Evolutionary conservation across 2,329 filamentous ascomycete species (phyloP).

Genomic region (Penicillium thymicola): DNA sequence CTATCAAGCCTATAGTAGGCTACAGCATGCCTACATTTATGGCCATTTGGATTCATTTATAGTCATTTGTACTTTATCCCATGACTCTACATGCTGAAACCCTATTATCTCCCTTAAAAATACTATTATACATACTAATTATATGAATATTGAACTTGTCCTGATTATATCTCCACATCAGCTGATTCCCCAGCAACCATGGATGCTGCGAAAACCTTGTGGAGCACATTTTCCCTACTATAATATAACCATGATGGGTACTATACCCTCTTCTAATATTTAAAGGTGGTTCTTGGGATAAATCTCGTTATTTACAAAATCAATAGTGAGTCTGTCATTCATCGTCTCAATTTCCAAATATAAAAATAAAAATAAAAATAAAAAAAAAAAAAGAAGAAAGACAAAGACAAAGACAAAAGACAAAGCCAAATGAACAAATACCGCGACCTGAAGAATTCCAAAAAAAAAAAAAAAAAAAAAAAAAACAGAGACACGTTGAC

Average conservation of each 20-base stretch:
- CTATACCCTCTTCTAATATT: neutral
- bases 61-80: neutral
- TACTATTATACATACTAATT: neutral
- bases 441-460: neutral
- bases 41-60: slow-evolving; percentile 3
- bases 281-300: neutral
- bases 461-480: too few species aligned
- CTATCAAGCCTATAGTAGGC: neutral
- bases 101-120: neutral
- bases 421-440: too few species aligned
- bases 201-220: slow-evolving; percentile 13
- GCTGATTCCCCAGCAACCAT: slow-evolving; percentile 19
- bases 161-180: slow-evolving; percentile 15
- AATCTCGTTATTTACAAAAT: neutral
- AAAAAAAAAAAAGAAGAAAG: too few species aligned
- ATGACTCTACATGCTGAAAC: neutral
- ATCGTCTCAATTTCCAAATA: neutral
- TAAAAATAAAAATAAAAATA: too few species aligned
- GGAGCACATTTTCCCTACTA: slow-evolving; percentile 5
- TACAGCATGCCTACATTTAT: neutral
- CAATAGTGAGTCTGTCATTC: too few species aligned
- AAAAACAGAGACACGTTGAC: neutral
- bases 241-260: too few species aligned
- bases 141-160: neutral
- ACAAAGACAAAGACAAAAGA: too few species aligned